phyloP scores from a whole-genome alignment of 495 filamentous ascomycete species.

The Chaetomium tenue region DNA sequence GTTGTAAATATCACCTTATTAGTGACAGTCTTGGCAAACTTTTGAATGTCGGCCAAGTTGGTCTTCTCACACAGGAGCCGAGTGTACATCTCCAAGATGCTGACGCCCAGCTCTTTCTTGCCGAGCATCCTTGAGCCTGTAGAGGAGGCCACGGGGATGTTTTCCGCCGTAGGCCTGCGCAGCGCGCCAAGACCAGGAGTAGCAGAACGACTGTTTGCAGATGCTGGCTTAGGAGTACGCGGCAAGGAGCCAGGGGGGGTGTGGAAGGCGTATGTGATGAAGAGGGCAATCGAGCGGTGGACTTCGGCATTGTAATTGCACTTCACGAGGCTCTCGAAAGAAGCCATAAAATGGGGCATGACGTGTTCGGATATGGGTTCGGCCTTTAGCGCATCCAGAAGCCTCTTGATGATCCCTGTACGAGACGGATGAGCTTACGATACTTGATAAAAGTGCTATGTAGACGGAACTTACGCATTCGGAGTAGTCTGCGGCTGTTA shows the following conservation, averaged over 20 bases:
- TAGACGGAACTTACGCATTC: constrained; percentile 73
- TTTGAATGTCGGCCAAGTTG: constrained; percentile 66
- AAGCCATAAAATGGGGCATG: constrained; percentile 68
- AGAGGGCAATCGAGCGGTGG: constrained; percentile 82
- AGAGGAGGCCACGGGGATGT: constrained; percentile 18
- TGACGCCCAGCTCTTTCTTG: constrained; percentile 65
- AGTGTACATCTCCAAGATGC: constrained; percentile 79
- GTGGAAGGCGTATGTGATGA: constrained; percentile 89
- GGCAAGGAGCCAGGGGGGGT: constrained; percentile 53
- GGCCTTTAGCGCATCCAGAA: constrained; percentile 83
- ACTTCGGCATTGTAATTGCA: constrained; percentile 77
- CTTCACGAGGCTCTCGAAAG: constrained; percentile 74
- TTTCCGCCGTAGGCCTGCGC: constrained; percentile 34
- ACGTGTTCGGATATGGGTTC: constrained; percentile 71
- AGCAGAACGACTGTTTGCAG: constrained; percentile 39
- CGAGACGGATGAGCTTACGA: constrained; percentile 22
- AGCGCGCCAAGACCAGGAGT: constrained; percentile 37
- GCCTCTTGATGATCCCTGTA: constrained; percentile 80
- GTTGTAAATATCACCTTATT: constrained; percentile 69
- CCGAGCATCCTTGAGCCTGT: constrained; percentile 38
- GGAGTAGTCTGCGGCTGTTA: constrained; percentile 76
- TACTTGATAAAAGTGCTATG: neutral
- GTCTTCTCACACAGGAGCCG: constrained; percentile 72
- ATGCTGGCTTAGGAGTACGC: constrained; percentile 51
- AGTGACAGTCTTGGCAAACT: constrained; percentile 92